Conservation (phyloP, 225 moss, liverwort and hornwort genomes). For the Takakia lepidozioides region DNA sequence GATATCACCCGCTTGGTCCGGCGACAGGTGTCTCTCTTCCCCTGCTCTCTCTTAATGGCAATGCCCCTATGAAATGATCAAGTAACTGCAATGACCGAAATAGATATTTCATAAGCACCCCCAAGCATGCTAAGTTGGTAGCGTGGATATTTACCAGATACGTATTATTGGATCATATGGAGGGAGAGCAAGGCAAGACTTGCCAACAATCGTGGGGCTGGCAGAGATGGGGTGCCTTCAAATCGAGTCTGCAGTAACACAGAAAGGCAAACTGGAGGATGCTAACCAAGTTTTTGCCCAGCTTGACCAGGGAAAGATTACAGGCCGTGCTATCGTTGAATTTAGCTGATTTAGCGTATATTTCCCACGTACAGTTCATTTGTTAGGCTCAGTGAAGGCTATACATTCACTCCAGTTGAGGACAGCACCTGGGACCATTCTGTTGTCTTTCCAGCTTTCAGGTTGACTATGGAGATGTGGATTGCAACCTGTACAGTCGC, state of each 20-base stretch:
- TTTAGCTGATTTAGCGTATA: no score
- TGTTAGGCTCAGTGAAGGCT: no score
- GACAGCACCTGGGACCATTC: no score
- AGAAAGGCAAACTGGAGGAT: constrained; percentile 66
- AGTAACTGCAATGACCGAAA: no score
- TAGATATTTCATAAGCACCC: no score
- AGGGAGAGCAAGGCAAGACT: constrained; percentile 83
- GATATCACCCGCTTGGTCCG: constrained; percentile 88
- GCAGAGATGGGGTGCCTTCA: constrained; percentile 78
- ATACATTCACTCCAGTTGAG: no score
- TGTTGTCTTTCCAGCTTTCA: no score
- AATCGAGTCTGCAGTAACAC: constrained; percentile 72
- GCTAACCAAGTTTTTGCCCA: constrained; percentile 77
- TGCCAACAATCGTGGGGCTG: constrained; percentile 74
- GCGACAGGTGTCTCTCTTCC: constrained; percentile 44
- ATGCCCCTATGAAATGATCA: no score
- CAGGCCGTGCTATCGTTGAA: constrained; percentile 79
- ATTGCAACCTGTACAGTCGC: no score
- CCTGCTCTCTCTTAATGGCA: not conserved
- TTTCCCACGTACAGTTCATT: no score
- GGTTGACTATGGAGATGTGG: no score
- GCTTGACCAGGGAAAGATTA: constrained; percentile 66
- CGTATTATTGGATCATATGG: constrained; percentile 91
- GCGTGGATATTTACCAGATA: constrained; percentile 48
- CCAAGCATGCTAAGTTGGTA: no score